Base-by-base conservation (phyloP, 805 yeast species). In the Ogataea neopini region DNA sequence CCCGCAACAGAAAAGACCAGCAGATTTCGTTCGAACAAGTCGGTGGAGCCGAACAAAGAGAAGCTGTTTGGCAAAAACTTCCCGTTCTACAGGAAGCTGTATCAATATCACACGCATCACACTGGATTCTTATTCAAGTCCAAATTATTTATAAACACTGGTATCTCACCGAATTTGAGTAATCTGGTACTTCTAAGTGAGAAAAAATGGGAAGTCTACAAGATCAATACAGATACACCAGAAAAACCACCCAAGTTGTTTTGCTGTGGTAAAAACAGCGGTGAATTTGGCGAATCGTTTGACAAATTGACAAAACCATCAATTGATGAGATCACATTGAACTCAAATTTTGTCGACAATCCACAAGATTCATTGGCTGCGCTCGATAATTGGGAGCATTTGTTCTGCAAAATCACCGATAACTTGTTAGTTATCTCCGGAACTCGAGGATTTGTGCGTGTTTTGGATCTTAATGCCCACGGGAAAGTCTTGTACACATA, bases 61-160 rank as follows among this genome's bases (percentile, higher is more conserved):
- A 73, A 77, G 45, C 74, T 81, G 44, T 88, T 83, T 63, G 82
- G 84, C 5, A 85, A 83, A 57, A 88, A 92, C 57, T 90, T 88
- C 66, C 97, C 97, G 0, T 79, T 82, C 46, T 87, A 85, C 61
- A 74, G 96, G 49, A 83, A 79, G 51, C 73, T 79, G 42, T 72
- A 74, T 42, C 80, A 80, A 37, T 76, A 75, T 58, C 68, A 72
- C 22, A 78, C 84, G 0, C 83, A 80, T 48, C 62, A 62, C 19
- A 66, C 81, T 7, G 74, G 74, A 41, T 69, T 79, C 45, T 68
- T 80, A 26, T 62, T 77, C 42, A 68, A 76, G 28, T 69, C 80
- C 43, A 70, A 75, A 67, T 51, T 76, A 54, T 69, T 77, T 60
- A 72, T 81, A 53, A 69, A 81, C 66, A 64, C 89, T 44, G 74